A percentile compares a stretch with the other conserved stretches of the same genome.
Conservation (phyloP, 805 yeast genomes). For the Danielia oregonensis region DNA sequence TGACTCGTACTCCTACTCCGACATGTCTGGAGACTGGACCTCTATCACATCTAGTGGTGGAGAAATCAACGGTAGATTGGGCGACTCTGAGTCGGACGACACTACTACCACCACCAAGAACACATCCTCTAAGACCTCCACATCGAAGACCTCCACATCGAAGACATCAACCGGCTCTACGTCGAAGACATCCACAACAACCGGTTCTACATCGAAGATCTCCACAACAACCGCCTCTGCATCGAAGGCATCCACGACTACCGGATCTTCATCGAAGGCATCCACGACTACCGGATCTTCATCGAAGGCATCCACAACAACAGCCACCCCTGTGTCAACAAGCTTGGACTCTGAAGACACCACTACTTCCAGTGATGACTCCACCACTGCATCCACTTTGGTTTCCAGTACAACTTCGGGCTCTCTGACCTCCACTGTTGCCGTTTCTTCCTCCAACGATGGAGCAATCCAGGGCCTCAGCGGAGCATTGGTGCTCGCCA, state of each 20-base stretch:
- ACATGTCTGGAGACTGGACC: conserved; percentile 34
- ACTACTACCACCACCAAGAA: conserved; percentile 1
- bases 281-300: neutral
- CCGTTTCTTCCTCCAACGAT: neutral
- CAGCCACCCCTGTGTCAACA: neutral
- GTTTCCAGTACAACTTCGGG: conserved; percentile 15
- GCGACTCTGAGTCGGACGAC: conserved; percentile 1
- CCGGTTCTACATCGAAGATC: neutral
- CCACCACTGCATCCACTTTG: conserved; percentile 13
- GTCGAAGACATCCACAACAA: neutral
- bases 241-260: neutral
- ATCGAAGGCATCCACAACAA: neutral
- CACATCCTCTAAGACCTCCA: conserved; percentile 2
- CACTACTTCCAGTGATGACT: conserved; percentile 6
- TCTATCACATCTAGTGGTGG: conserved; percentile 42
- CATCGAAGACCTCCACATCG: neutral
- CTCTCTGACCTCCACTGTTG: neutral
- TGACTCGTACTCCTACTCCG: conserved; percentile 35
- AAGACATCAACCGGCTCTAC: conserved; percentile 1
- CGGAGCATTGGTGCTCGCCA: neutral
- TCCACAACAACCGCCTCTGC: neutral
- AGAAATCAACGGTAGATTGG: conserved; percentile 15
- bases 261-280: neutral
- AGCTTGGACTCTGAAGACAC: conserved; percentile 2
- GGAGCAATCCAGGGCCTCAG: neutral